Base-by-base conservation (phyloP, 208 protist genomes). In the Herpetomonas tarakana region DNA sequence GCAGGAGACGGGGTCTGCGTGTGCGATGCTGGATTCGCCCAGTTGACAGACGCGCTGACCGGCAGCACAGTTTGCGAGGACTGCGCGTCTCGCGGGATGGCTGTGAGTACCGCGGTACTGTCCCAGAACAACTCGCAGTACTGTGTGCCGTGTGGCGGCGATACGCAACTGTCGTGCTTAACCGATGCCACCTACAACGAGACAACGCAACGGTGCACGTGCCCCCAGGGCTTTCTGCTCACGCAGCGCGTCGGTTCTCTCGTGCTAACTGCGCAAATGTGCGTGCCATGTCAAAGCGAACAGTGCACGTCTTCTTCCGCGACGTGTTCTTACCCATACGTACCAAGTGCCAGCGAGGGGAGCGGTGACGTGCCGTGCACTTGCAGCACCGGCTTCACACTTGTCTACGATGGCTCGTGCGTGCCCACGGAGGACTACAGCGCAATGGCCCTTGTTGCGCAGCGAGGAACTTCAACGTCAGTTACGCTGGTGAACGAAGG, bases 391-490 rank as follows among this genome's bases (percentile, higher is more conserved):
- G 76, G 74, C 16, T 88, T 76, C 71, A 74, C 60, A 0, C 47
- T 61, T 29, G 62, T 90, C 18, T 83, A 81, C 56, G 86, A 91
- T 60, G 62, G 61, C 2, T 84, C 79, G 0, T 94, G 83, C 46
- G 71, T 80, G 26, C 56, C 71, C 0, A 63, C 57, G 19, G 49
- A 30, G 6, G 55, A 26, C 25, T 83, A 88, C 62, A 53, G 70
- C 11, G 44, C 52, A 16, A 56, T 84, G 51, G 45, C 31, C 12
- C 38, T 27, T 0, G 58, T 62, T 1, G 52, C 55, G 0, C 27
- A 65, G 18, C 41, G 62, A 35, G 19, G 27, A 6, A 69, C 68
- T 2, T 62, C 56, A 28, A 63, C 27, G 29, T 56, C 51, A 16
- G 45, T 84, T 0, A 44, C 38, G 0, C 77, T 75, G 24, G 61